Base-by-base conservation (phyloP, 352 stramenopile genomes). In the Globisporangium polare region DNA sequence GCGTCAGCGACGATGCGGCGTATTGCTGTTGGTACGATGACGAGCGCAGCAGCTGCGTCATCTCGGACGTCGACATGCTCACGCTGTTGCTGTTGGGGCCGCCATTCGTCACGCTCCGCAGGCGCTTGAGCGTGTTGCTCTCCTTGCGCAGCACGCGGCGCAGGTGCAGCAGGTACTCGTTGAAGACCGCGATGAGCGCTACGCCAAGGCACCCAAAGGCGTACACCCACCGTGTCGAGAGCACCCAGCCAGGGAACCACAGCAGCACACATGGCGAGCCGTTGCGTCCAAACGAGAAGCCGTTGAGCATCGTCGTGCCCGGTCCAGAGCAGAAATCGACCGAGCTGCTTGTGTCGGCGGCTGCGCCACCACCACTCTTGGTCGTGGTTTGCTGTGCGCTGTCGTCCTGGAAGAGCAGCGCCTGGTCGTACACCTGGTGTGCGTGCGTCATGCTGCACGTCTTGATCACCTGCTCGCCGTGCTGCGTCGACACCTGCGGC, bases 271-370 rank as follows among this genome's bases (percentile, higher is more conserved):
- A 91, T 61, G 72, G 72, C 10, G 68, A 69, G n/a, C 47, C 71
- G 22, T 58, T 55, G 41, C 62, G 63, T 42, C 61, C 72, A 31
- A 88, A 71, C 4, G 77, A 74, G 56, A 91, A 91, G 0, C 82
- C 82, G 51, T 91, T 91, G 17, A 89, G 72, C 82, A 91, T 91
- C 20, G 82, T 86, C 12, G 82, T 91, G 26, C 82, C 82, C 0
- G 77, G 59, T 15, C 82, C 82, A 26, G 73, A 75, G 56, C 82
- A 91, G 61, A 85, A 91, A 10, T 53, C 59, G 20, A 20, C 49
- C 5, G 46, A 26, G 0, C 35, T 31, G 8, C 26, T 27, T 42
- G 50, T 6, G 35, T 47, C 20, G 4, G 10, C 2, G n/a, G 26
- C 12, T 43, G 27, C 31, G 22, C 33, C 12, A 60, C 22, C n/a